phyloP scores from a whole-genome alignment of 139 green algal species.

The Auxenochlorella pyrenoidosa region DNA sequence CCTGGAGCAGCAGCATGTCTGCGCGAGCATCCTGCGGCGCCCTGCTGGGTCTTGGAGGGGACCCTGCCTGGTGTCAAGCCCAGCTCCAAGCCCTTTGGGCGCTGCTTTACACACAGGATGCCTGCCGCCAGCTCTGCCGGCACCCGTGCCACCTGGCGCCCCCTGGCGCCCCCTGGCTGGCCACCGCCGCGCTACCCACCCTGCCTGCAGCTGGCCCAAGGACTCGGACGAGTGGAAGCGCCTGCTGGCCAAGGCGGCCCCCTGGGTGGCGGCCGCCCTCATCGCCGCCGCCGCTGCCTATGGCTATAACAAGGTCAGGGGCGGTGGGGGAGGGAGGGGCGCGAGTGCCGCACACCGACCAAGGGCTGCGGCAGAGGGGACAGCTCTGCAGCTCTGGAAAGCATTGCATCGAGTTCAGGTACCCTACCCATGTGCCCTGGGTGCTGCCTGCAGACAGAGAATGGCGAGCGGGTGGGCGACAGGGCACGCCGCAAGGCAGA shows the following conservation, averaged over 20 bases:
- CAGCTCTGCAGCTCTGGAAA: too few relatives aligned
- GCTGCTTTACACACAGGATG: too few relatives aligned
- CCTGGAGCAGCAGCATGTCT: neutral
- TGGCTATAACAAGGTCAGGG: neutral
- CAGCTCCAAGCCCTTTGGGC: too few relatives aligned
- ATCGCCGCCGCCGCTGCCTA: neutral
- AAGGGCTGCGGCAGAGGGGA: too few relatives aligned
- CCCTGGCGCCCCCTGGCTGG: neutral
- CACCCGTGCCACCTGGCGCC: neutral
- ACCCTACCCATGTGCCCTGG: too few relatives aligned
- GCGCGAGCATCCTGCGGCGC: too few relatives aligned
- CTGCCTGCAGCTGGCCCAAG: constrained; percentile 18
- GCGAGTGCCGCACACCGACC: too few relatives aligned
- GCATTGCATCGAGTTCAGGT: too few relatives aligned
- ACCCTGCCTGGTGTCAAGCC: too few relatives aligned
- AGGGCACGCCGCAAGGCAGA: constrained; percentile 8
- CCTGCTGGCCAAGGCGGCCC: neutral
- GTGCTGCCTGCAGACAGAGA: neutral
- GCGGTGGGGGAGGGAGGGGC: neutral
- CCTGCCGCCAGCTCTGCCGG: too few relatives aligned
- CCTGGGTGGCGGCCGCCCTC: constrained; percentile 7
- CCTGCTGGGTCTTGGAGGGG: too few relatives aligned
- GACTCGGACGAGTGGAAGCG: constrained; percentile 25
- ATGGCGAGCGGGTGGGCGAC: neutral
- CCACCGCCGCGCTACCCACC: neutral